Percentiles rank a stretch among this genome's conserved stretches.
These are phyloP conservation scores for Cicer bijugum DNA, from an alignment of 306 rosid genomes.

Conservation along the genomic window DNA sequence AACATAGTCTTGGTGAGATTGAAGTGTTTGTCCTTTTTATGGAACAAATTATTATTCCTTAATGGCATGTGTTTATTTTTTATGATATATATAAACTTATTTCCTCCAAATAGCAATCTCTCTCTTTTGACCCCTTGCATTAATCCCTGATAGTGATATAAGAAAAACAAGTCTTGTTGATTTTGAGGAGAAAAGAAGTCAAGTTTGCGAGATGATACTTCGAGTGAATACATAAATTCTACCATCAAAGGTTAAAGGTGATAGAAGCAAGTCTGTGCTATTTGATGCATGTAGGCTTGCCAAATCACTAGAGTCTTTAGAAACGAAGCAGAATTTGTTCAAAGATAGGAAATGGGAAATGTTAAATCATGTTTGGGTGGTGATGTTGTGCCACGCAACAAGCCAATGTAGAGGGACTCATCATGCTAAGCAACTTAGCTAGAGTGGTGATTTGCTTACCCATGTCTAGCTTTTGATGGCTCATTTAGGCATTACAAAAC, in stretches of 20 bases:
- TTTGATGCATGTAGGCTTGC: slow-evolving; percentile 47
- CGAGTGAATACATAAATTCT: not conserved
- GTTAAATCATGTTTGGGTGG: not conserved
- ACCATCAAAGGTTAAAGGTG: slow-evolving; percentile 47
- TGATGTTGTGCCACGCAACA: slow-evolving; percentile 4
- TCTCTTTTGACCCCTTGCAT: too few relatives aligned
- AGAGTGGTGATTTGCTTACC: slow-evolving; percentile 27
- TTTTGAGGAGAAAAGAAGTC: too few relatives aligned
- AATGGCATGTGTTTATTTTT: not conserved
- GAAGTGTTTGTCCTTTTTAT: slow-evolving; percentile 17
- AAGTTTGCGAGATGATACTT: slow-evolving; percentile 17
- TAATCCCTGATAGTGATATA: too few relatives aligned
- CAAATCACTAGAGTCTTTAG: not conserved
- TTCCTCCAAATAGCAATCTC: not conserved
- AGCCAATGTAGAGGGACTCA: not conserved
- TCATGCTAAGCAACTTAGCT: slow-evolving; percentile 14
- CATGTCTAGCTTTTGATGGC: slow-evolving; percentile 54
- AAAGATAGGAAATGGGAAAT: not conserved
- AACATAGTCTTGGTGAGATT: not conserved
- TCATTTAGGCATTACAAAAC: slow-evolving; percentile 45
- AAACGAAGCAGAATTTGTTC: not conserved
- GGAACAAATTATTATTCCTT: slow-evolving; percentile 4
- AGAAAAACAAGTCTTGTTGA: not conserved
- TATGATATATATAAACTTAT: not conserved
- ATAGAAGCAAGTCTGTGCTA: slow-evolving; percentile 47